Conservation (phyloP, 495 filamentous ascomycete species). For the Rhypophila decipiens region DNA sequence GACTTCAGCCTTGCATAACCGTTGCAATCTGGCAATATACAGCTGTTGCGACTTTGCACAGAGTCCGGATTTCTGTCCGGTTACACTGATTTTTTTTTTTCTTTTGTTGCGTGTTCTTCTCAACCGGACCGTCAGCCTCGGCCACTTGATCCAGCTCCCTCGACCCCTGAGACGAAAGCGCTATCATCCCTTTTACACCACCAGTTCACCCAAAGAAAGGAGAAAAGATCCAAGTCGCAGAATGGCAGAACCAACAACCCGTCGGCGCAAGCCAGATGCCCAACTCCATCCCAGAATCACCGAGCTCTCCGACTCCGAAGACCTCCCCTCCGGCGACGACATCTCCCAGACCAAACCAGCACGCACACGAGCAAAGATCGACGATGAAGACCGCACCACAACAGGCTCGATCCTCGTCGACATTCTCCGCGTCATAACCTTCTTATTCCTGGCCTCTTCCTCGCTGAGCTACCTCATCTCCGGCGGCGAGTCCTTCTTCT, state of each 20-base stretch:
- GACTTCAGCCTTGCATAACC: slow-evolving; percentile 9
- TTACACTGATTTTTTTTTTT: not conserved
- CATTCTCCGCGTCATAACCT: slow-evolving; percentile 64
- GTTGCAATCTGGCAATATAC: slow-evolving; percentile 3
- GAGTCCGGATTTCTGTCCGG: not conserved
- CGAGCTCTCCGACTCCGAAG: not conserved
- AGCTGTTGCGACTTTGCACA: not conserved
- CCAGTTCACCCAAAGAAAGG: not conserved
- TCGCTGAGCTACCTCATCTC: slow-evolving; percentile 79
- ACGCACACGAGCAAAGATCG: slow-evolving; percentile 21
- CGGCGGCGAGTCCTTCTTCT: slow-evolving; percentile 54
- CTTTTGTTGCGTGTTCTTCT: not conserved
- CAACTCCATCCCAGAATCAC: not conserved
- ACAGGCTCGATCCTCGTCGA: slow-evolving; percentile 53
- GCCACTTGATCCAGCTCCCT: not conserved
- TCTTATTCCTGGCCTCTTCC: slow-evolving; percentile 60
- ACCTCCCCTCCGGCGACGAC: not conserved
- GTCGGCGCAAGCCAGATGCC: slow-evolving; percentile 25
- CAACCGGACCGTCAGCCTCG: not conserved
- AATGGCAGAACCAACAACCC: slow-evolving; percentile 7
- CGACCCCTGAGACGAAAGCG: slow-evolving; percentile 9
- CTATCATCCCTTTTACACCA: slow-evolving; percentile 1
- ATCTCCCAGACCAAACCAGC: not conserved
- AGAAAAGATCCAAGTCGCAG: not conserved
- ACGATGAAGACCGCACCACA: slow-evolving; percentile 38